Percentiles rank a stretch among this genome's conserved stretches.
Evolutionary conservation across 1,139 yeast genomes (phyloP).

Genomic region (Geotrichum phurueaensis): DNA sequence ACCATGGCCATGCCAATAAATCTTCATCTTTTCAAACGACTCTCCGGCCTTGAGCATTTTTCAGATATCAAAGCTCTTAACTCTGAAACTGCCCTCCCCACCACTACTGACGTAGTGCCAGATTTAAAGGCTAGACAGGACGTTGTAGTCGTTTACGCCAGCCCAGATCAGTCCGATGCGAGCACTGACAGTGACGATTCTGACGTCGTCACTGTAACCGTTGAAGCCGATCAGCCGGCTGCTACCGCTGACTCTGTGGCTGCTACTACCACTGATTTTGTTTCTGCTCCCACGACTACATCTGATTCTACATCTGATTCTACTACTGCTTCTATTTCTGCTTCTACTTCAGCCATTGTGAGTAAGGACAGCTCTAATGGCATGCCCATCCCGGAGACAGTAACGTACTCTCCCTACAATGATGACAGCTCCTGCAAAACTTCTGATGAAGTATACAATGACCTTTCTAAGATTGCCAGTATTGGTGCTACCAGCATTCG

Average conservation of each 20-base stretch:
- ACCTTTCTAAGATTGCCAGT: slow-evolving; percentile 50
- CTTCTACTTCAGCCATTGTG: neutral
- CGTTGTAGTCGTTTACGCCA: slow-evolving; percentile 3
- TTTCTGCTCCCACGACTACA: neutral
- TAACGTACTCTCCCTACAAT: slow-evolving; percentile 78
- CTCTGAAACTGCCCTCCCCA: neutral
- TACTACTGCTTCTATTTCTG: neutral
- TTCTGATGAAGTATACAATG: slow-evolving; percentile 48
- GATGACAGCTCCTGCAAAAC: slow-evolving; percentile 63
- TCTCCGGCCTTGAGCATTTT: neutral
- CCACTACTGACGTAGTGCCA: neutral
- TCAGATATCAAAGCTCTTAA: neutral
- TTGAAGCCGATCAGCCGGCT: neutral
- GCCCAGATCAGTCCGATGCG: neutral
- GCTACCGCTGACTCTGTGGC: neutral
- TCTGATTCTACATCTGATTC: neutral
- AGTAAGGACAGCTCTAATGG: neutral
- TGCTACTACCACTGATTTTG: neutral
- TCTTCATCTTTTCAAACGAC: neutral
- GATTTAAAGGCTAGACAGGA: neutral
- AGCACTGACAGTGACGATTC: neutral
- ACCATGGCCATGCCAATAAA: neutral
- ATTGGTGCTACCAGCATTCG: slow-evolving; percentile 64
- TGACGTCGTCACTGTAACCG: neutral
- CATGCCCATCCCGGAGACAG: slow-evolving; percentile 44